Conservation (phyloP, 1,139 yeast species). For the Meyerozyma elateridarum region DNA sequence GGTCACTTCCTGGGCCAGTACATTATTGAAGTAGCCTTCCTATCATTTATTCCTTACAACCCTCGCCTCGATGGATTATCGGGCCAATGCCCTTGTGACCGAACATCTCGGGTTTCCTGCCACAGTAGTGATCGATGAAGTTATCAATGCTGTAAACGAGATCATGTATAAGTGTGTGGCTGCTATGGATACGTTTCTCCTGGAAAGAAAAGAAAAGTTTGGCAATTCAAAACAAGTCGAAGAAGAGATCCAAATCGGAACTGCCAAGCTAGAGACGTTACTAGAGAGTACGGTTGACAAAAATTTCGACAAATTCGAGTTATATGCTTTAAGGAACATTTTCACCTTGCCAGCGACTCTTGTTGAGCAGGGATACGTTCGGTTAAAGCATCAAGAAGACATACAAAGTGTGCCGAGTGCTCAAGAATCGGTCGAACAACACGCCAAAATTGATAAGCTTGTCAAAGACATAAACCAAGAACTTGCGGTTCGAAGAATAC, state of each 20-base stretch:
- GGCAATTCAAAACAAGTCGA: constrained; percentile 6
- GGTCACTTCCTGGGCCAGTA: too few relatives aligned
- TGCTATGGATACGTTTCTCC: constrained; percentile 68
- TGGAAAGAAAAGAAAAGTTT: constrained; percentile 24
- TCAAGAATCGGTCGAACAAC: constrained; percentile 23
- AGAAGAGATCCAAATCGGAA: constrained; percentile 65
- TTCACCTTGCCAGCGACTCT: constrained; percentile 68
- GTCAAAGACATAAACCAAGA: constrained; percentile 43
- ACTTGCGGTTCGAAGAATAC: constrained; percentile 37
- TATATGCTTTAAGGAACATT: constrained; percentile 75
- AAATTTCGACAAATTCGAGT: constrained; percentile 83
- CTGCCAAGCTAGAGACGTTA: constrained; percentile 75
- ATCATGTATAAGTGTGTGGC: constrained; percentile 78
- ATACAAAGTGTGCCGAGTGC: constrained; percentile 29
- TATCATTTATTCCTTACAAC: too few relatives aligned
- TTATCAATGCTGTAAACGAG: constrained; percentile 83
- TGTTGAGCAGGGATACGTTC: constrained; percentile 60
- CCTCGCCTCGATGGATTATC: constrained; percentile 25
- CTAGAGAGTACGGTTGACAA: constrained; percentile 76
- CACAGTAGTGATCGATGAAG: constrained; percentile 79
- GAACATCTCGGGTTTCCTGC: constrained; percentile 90
- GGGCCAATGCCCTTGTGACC: constrained; percentile 59
- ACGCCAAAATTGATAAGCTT: constrained; percentile 30
- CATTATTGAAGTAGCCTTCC: too few relatives aligned
- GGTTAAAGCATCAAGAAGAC: constrained; percentile 64